Evolutionary conservation across 768 basidiomycete species (phyloP).

Genomic region (Mycena kentingensis): DNA sequence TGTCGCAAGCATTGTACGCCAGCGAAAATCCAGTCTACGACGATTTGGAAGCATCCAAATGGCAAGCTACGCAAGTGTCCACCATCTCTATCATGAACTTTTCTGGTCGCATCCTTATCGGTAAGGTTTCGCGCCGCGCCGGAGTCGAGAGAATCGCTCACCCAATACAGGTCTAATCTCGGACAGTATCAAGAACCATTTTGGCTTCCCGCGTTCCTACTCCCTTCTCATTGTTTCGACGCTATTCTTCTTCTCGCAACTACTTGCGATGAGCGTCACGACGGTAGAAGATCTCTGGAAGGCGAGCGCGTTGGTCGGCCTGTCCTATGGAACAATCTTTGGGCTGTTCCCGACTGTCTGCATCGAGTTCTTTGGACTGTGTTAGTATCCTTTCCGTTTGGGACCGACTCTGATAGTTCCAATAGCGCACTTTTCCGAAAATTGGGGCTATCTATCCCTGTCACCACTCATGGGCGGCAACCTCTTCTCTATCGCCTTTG

Average conservation of each 20-base stretch:
- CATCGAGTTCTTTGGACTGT: constrained; percentile 73
- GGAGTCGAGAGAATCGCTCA: neutral
- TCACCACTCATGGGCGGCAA: constrained; percentile 65
- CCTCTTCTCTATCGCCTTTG: constrained; percentile 68
- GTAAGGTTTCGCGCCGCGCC: constrained; percentile 36
- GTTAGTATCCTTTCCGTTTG: constrained; percentile 38
- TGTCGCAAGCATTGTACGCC: constrained; percentile 68
- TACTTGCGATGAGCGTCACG: constrained; percentile 56
- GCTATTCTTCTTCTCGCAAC: constrained; percentile 74
- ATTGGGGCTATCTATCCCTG: constrained; percentile 65
- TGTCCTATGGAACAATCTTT: constrained; percentile 59
- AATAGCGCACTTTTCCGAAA: constrained; percentile 64
- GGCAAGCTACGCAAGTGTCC: constrained; percentile 87
- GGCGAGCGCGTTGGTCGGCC: constrained; percentile 43
- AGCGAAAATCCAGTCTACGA: constrained; percentile 64
- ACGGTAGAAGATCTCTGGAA: constrained; percentile 69
- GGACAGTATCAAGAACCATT: constrained; percentile 60
- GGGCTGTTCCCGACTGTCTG: constrained; percentile 60
- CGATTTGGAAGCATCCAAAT: constrained; percentile 63
- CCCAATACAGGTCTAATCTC: constrained; percentile 60
- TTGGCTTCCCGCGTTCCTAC: constrained; percentile 65
- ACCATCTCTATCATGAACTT: constrained; percentile 82
- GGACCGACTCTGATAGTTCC: neutral
- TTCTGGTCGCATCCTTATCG: constrained; percentile 73
- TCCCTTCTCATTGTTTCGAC: constrained; percentile 67